Conservation (phyloP, 345 rosid species). For the Melaleuca alternifolia region DNA sequence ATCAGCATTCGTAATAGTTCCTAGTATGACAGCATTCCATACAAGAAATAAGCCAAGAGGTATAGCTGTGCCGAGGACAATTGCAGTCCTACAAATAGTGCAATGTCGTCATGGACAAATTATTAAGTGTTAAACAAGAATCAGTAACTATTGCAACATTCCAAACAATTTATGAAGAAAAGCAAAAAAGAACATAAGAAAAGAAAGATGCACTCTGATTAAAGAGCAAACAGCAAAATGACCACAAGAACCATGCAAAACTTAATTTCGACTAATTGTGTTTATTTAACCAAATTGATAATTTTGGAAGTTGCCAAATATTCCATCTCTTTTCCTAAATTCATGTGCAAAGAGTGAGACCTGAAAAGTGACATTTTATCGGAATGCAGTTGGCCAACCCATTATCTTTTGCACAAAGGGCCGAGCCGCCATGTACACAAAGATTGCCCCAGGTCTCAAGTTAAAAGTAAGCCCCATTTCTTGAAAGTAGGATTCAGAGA, state of each 20-base stretch:
- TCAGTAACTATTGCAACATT: neutral
- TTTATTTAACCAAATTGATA: neutral
- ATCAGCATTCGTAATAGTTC: constrained; percentile 44
- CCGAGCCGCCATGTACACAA: neutral
- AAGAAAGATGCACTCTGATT: neutral
- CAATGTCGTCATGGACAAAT: neutral
- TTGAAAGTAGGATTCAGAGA: neutral
- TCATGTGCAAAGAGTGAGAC: neutral
- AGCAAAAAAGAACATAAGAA: neutral
- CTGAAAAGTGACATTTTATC: neutral
- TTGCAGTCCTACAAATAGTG: constrained; percentile 54
- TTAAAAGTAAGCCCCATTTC: neutral
- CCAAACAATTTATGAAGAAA: neutral
- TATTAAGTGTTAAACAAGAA: neutral
- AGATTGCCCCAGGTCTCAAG: neutral
- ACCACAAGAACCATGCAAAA: neutral
- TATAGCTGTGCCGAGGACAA: constrained; percentile 77
- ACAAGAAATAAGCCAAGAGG: constrained; percentile 83
- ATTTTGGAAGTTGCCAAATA: neutral
- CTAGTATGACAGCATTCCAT: constrained; percentile 82
- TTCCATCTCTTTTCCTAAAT: neutral
- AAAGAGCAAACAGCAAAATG: neutral
- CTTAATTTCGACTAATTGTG: neutral
- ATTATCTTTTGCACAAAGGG: neutral
- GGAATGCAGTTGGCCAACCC: neutral